phyloP scores from a whole-genome alignment of 2,329 filamentous ascomycete species.

The Fusarium sp. region DNA sequence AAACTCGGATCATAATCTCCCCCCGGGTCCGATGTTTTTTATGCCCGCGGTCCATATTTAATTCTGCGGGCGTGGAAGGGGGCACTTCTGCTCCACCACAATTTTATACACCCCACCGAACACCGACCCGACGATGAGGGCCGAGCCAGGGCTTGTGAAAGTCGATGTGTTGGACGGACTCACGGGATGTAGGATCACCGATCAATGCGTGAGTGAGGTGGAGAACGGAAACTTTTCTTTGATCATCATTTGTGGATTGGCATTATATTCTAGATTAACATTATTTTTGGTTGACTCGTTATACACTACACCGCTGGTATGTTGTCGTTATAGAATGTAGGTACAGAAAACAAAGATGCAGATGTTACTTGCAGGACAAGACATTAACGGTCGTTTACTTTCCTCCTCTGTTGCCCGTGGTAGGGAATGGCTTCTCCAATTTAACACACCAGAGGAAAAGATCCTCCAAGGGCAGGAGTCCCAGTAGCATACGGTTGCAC shows the following conservation, averaged over 20 bases:
- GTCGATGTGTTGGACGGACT: background rate
- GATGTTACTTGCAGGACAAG: background rate
- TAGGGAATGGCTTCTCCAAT: slow-evolving; percentile 73
- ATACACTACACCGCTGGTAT: background rate
- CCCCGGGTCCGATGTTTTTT: background rate
- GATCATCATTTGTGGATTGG: slow-evolving; percentile 8
- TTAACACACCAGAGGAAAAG: slow-evolving; percentile 72
- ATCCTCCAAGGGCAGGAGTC: slow-evolving; percentile 73
- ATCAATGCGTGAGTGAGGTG: background rate
- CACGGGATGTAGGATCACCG: background rate
- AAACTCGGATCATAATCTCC: slow-evolving; percentile 1
- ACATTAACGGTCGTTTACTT: slow-evolving; percentile 16
- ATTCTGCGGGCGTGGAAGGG: background rate
- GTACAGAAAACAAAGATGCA: background rate
- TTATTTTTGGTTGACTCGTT: slow-evolving; percentile 7
- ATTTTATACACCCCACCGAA: background rate
- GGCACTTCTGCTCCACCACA: background rate
- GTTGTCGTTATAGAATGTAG: slow-evolving; percentile 4
- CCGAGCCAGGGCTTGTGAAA: background rate
- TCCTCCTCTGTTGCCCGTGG: slow-evolving; percentile 51
- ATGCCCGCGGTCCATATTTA: background rate
- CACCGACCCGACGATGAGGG: background rate
- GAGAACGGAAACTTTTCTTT: background rate
- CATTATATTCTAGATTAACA: slow-evolving; percentile 24
- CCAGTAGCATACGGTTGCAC: slow-evolving; percentile 65